phyloP scores from a whole-genome alignment of 164 flowering plant species.

The grape (Vitis vinifera) region DNA sequence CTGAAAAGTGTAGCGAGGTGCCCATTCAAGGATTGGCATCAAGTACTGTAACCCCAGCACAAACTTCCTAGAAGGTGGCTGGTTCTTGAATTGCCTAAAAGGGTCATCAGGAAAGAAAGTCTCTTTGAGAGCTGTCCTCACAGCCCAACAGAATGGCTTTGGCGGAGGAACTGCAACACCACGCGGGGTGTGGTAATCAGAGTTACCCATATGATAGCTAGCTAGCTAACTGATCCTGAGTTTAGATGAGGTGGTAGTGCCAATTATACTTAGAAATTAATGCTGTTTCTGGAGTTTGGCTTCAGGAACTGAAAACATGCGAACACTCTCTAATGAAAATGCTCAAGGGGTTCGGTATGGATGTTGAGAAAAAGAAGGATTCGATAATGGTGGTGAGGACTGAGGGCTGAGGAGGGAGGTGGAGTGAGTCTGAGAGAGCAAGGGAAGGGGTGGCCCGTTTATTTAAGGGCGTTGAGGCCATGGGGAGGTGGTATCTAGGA shows the following conservation, averaged over 20 bases:
- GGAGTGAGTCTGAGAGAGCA: not conserved
- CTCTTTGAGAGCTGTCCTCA: slow-evolving; percentile 44
- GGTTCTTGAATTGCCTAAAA: slow-evolving; percentile 49
- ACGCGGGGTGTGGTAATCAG: slow-evolving; percentile 21
- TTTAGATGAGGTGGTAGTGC: not conserved
- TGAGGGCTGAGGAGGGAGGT: not conserved
- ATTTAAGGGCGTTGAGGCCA: not conserved
- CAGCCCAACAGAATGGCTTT: slow-evolving; percentile 40
- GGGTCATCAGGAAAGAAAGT: slow-evolving; percentile 83
- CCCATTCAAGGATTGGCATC: slow-evolving; percentile 73
- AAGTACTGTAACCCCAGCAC: slow-evolving; percentile 51
- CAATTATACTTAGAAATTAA: not conserved
- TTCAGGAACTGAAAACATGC: not conserved
- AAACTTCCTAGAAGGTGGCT: slow-evolving; percentile 26
- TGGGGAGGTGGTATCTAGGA: not conserved
- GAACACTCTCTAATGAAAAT: not conserved
- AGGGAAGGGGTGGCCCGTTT: not conserved
- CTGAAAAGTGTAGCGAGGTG: slow-evolving; percentile 51
- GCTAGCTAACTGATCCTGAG: no score
- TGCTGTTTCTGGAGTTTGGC: not conserved
- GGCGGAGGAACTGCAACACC: slow-evolving; percentile 50
- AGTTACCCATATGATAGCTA: slow-evolving; percentile 24
- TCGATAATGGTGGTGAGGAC: not conserved
- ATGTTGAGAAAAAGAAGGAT: not conserved
- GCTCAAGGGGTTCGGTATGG: not conserved